Evolutionary conservation across 495 filamentous ascomycete genomes (phyloP).

Genomic region (Delitschia confertaspora): DNA sequence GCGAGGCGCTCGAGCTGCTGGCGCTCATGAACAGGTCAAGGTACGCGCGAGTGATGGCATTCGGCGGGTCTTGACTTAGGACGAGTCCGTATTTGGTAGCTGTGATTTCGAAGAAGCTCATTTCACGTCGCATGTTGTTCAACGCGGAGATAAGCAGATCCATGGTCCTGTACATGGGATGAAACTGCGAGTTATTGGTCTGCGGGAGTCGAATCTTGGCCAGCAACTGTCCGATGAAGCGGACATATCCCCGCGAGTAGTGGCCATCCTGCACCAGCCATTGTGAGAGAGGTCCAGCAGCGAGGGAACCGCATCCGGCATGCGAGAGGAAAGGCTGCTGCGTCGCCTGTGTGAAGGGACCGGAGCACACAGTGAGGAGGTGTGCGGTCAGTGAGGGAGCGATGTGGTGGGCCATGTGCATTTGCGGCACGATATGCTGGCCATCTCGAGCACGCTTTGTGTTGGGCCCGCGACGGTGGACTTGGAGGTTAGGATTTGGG

Average conservation of each 20-base stretch:
- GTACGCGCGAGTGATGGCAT: conserved; percentile 42
- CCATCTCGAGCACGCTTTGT: conserved; percentile 29
- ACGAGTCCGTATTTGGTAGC: conserved; percentile 53
- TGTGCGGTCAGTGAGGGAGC: conserved; percentile 43
- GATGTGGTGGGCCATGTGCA: conserved; percentile 12
- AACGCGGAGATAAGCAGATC: conserved; percentile 56
- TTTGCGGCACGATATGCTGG: conserved; percentile 18
- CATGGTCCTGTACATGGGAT: conserved; percentile 40
- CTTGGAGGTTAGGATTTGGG: conserved; percentile 36
- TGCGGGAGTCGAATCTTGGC: conserved; percentile 51
- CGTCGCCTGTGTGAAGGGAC: conserved; percentile 48
- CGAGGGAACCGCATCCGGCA: conserved; percentile 55
- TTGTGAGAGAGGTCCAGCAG: conserved; percentile 46
- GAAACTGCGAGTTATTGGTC: conserved; percentile 34
- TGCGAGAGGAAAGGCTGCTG: conserved; percentile 59
- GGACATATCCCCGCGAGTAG: conserved; percentile 64
- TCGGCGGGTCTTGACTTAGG: conserved; percentile 41
- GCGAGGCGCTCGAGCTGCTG: conserved; percentile 36
- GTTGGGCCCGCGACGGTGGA: conserved; percentile 34
- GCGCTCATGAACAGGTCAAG: conserved; percentile 49
- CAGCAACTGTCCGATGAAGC: conserved; percentile 59
- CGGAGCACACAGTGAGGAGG: conserved; percentile 38
- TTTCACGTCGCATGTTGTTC: conserved; percentile 56
- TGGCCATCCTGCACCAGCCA: conserved; percentile 72
- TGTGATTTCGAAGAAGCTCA: conserved; percentile 58